Evolutionary conservation across 495 filamentous ascomycete species (phyloP).

Genomic region (Aspergillus biplanus): DNA sequence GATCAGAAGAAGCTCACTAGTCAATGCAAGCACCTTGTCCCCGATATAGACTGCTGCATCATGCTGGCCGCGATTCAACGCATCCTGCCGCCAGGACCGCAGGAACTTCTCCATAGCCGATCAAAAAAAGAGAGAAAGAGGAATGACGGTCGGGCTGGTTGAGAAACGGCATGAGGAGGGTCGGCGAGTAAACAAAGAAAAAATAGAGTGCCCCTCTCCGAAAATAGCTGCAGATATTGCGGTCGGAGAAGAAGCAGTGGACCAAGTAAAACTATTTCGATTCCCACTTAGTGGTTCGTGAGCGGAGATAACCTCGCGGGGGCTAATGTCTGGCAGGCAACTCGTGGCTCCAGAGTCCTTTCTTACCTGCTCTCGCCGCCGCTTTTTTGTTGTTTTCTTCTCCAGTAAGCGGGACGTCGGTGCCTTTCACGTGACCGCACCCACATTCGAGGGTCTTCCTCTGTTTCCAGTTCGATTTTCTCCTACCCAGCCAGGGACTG

Average conservation of each 20-base stretch:
- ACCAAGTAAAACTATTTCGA: not conserved
- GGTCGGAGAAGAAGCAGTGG: not conserved
- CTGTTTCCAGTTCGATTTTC: too few species aligned
- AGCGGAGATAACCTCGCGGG: not conserved
- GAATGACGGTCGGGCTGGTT: slow-evolving; percentile 2
- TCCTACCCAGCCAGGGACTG: too few species aligned
- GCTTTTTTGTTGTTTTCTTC: too few species aligned
- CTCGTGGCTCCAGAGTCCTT: too few species aligned
- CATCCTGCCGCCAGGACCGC: slow-evolving; percentile 90
- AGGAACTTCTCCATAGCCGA: slow-evolving; percentile 84
- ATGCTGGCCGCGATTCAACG: slow-evolving; percentile 89
- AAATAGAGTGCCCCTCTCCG: slow-evolving; percentile 1
- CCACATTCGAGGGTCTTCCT: too few species aligned
- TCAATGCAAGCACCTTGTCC: slow-evolving; percentile 93
- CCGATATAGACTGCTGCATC: slow-evolving; percentile 95
- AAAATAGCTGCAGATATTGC: not conserved
- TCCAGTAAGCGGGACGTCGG: too few species aligned
- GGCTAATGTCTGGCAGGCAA: too few species aligned
- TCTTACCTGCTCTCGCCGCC: too few species aligned
- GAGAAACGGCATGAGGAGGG: slow-evolving; percentile 12
- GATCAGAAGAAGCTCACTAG: slow-evolving; percentile 60
- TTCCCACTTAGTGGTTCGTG: not conserved
- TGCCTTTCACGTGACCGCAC: too few species aligned
- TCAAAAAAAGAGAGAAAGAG: slow-evolving; percentile 12
- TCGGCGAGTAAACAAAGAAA: slow-evolving; percentile 17